These are phyloP conservation scores for Pelargonium citronellum DNA, from an alignment of 441 rosid genomes.

Conservation along the genomic window DNA sequence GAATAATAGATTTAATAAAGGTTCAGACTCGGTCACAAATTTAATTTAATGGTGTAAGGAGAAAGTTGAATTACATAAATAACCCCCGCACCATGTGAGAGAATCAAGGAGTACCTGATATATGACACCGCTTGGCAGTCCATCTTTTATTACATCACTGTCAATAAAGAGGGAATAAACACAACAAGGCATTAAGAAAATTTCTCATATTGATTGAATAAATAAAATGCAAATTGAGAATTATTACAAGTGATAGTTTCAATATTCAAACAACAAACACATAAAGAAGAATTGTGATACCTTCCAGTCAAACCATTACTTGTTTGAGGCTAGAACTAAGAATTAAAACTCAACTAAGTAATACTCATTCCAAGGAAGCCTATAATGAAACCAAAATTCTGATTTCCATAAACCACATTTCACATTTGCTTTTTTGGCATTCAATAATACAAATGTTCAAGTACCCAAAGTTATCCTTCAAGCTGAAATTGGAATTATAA, in stretches of 20 bases:
- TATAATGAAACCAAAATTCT: neutral
- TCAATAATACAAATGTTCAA: neutral
- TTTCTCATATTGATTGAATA: neutral
- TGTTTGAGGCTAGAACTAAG: neutral
- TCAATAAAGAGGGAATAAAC: constrained; percentile 16
- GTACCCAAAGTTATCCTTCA: neutral
- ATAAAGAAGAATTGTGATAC: neutral
- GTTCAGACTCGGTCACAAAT: neutral
- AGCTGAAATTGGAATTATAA: neutral
- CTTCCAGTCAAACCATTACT: neutral
- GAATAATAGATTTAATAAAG: too few species aligned
- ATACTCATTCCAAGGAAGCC: neutral
- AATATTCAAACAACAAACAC: constrained; percentile 4
- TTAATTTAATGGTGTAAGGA: neutral
- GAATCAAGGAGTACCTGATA: constrained; percentile 50
- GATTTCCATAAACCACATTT: neutral
- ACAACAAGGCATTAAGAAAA: neutral
- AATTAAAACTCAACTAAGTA: neutral
- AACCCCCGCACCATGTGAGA: neutral
- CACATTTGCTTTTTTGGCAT: neutral
- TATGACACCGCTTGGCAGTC: constrained; percentile 53
- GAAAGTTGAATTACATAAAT: neutral
- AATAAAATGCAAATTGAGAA: neutral
- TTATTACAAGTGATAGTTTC: neutral
- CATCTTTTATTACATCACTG: constrained; percentile 69